Evolutionary conservation across 2,329 filamentous ascomycete genomes (phyloP), one percentile per base, ranked within the genome.

Genomic region (Botrytis elliptica): DNA sequence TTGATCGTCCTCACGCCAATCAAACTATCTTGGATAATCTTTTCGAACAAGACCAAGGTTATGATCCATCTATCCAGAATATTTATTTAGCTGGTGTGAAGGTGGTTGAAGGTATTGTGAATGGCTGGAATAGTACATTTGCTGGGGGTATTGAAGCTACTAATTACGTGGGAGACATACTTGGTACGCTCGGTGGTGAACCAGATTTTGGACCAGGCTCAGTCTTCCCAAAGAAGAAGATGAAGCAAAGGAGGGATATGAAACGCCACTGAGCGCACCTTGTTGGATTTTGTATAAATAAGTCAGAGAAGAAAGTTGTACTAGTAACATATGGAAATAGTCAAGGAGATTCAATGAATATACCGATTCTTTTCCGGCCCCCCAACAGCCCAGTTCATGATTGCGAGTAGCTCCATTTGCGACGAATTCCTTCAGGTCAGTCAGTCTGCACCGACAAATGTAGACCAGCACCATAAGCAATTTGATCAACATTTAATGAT

Each of bases 151-250:
- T 93, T 57, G 79, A 83, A 74, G 83, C 90, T 0, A 82, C 80
- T 1, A 93, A 92, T 78, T 93, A 93, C 77, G 82, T 93, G 42
- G 91, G 91, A 16, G 90, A 92, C 78, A 89, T 93, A 71, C 90
- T 92, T 75, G 91, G 90, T n/a, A 90, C 87, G 14, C 82, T 93
- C 9, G 90, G 90, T 3, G 90, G 89, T 1, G 44, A 75, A 66
- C 73, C 73, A 10, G 63, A 72, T 57, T 74, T 74, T 65, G 62
- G 60, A 55, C 63, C 60, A 46, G 59, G 59, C 46, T 52, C 59
- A 65, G 68, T 55, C 49, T 36, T 49, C 67, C 42, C 60, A 46
- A 55, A 72, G n/a, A 70, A 52, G 18, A 49, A 63, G 25, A 16
- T 60, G 70, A 72, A 72, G 62, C 25, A 67, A 25, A 60, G 38